Base-by-base conservation (phyloP, 345 rosid species). In the Boechera divaricarpa region DNA sequence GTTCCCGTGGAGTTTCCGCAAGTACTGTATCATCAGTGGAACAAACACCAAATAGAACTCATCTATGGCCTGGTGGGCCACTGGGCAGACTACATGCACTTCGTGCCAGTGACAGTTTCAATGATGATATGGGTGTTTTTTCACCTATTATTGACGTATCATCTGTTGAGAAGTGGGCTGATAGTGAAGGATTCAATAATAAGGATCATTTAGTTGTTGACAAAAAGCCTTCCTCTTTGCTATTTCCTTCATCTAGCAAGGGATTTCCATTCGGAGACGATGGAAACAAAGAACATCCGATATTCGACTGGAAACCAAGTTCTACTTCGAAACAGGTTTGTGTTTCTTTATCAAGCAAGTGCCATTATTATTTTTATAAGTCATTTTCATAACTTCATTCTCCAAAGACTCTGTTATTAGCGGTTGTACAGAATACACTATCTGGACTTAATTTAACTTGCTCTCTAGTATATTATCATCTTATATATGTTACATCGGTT, bases 91-190 rank as follows among this genome's bases (percentile, higher is more conserved):
- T 91, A 67, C 88, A 91, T 47, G 90, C 96, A 69, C 89, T 91
- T 48, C 91, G 89, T 76, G 73, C 88, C 28, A 82, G 79, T 26
- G 85, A 84, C 78, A 89, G 85, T 81, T 88, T 89, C 45, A 91
- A 86, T 82, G 98, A 96, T 82, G 97, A 90, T 56, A 96, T 96
- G 99, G 92, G 85, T 62, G 89, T 93, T 5, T 96, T 96, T 82
- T 96, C 99, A 60, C 99, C 99, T 55, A 86, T 90, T 57, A 84
- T 86, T 63, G 97, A 89, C 42, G 91, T 90, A 78, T 90, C 96
- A 51, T 89, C 98, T 45, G 89, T 88, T 65, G 87, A 87, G 72
- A 92, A 89, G 82, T 93, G 97, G 97, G 83, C 85, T 77, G 88
- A 83, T 75, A 76, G 77, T 21, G 93, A 85, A 61, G 89, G 85